A percentile compares a stretch with the other conserved stretches of the same genome.
Evolutionary conservation across 2,329 filamentous ascomycete species (phyloP).

Genomic region (Claviceps spartinae): DNA sequence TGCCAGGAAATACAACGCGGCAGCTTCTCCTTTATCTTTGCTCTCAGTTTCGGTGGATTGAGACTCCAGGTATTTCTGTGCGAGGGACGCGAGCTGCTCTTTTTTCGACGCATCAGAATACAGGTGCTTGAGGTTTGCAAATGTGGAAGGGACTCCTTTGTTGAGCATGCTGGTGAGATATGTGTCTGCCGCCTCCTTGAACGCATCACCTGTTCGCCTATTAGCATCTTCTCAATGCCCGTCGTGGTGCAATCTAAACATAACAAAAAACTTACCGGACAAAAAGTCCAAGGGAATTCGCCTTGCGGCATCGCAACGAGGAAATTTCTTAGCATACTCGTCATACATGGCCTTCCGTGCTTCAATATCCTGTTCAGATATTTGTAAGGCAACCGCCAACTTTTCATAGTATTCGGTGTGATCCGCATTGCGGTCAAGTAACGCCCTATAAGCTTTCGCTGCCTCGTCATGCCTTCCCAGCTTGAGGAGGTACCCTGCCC

Average conservation of each 20-base stretch:
- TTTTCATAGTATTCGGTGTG: slow-evolving; percentile 75
- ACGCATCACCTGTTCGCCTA: slow-evolving; percentile 52
- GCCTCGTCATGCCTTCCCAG: slow-evolving; percentile 70
- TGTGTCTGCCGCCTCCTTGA: slow-evolving; percentile 59
- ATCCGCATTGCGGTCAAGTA: slow-evolving; percentile 81
- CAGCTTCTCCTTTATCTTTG: slow-evolving; percentile 52
- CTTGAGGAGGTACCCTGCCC: slow-evolving; percentile 70
- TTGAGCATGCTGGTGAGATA: slow-evolving; percentile 78
- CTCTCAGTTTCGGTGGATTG: slow-evolving; percentile 34
- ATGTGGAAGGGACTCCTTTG: slow-evolving; percentile 89
- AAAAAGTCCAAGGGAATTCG: slow-evolving; percentile 85
- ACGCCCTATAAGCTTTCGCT: slow-evolving; percentile 61
- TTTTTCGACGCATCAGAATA: slow-evolving; percentile 71
- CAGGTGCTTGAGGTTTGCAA: slow-evolving; percentile 89
- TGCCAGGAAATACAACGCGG: slow-evolving; percentile 82
- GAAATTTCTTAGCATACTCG: slow-evolving; percentile 67
- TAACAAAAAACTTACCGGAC: slow-evolving; percentile 36
- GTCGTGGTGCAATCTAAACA: too few species aligned
- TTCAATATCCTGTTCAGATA: slow-evolving; percentile 43
- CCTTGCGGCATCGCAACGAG: slow-evolving; percentile 71
- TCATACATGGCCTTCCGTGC: slow-evolving; percentile 58
- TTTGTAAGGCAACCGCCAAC: slow-evolving; percentile 53
- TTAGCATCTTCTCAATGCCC: slow-evolving; percentile 9
- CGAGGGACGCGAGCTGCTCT: slow-evolving; percentile 59
- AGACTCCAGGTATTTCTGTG: slow-evolving; percentile 61